These are phyloP conservation scores for Mycena pura DNA, from an alignment of 768 basidiomycete species.

Conservation along the genomic window DNA sequence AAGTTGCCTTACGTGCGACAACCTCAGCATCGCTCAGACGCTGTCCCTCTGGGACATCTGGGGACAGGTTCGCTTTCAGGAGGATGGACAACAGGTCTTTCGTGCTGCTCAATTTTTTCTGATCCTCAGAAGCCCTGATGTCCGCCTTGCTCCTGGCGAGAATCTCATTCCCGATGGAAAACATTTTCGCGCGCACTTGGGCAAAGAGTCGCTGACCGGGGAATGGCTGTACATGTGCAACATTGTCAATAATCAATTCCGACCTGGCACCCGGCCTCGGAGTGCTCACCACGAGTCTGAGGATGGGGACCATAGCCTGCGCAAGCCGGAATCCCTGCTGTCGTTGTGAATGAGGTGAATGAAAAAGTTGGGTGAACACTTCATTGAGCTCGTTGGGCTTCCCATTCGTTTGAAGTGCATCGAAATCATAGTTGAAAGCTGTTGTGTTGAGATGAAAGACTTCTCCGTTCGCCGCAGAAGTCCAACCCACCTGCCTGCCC, in stretches of 20 bases:
- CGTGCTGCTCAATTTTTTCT: conserved; percentile 32
- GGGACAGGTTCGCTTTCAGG: conserved; percentile 57
- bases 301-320: conserved; percentile 33
- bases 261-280: no score
- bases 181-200: conserved; percentile 37
- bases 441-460: no score
- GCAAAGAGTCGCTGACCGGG: conserved; percentile 13
- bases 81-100: conserved; percentile 55
- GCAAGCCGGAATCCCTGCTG: conserved; percentile 24
- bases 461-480: no score
- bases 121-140: conserved; percentile 26
- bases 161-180: conserved; percentile 48
- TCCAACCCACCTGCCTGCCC: conserved; percentile 43
- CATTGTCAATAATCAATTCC: no score
- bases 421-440: conserved; percentile 13
- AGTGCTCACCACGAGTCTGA: conserved; percentile 34
- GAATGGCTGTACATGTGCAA: no score
- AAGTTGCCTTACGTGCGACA: conserved; percentile 26
- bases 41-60: conserved; percentile 50
- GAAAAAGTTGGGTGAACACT: conserved; percentile 41
- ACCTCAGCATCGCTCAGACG: conserved; percentile 57
- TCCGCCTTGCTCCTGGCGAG: conserved; percentile 45
- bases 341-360: neutral
- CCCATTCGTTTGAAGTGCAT: conserved; percentile 13
- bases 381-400: conserved; percentile 38